phyloP scores from a whole-genome alignment of 805 yeast species.

The Saccharomycopsis synnaedendra region DNA sequence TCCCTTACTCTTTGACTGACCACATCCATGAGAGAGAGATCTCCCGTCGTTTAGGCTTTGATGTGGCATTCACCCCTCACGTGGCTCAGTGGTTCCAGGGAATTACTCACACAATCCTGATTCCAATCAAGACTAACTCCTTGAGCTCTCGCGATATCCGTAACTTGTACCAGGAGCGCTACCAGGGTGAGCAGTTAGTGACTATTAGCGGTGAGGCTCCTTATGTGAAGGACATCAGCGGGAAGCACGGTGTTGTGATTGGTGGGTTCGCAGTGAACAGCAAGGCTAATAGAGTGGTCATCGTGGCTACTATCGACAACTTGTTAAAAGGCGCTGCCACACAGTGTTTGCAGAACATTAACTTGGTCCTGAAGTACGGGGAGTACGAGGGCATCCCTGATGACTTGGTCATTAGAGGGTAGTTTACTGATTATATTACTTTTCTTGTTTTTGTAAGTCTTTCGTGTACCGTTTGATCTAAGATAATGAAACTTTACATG shows the following conservation, averaged over 20 bases:
- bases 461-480: too few relatives aligned
- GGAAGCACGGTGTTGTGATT: slow-evolving; percentile 88
- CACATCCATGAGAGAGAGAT: slow-evolving; percentile 96
- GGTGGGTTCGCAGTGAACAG: slow-evolving; percentile 95
- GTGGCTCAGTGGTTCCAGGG: slow-evolving; percentile 99
- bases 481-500: not conserved
- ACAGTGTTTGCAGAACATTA: slow-evolving; percentile 94
- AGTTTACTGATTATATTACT: not conserved
- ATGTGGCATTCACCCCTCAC: slow-evolving; percentile 89
- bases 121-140: slow-evolving; percentile 63
- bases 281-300: slow-evolving; percentile 79
- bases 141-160: slow-evolving; percentile 75
- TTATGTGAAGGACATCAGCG: slow-evolving; percentile 78
- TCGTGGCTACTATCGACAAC: slow-evolving; percentile 93
- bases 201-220: slow-evolving; percentile 89
- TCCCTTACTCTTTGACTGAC: slow-evolving; percentile 92
- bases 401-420: slow-evolving; percentile 41
- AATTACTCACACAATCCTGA: slow-evolving; percentile 80
- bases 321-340: slow-evolving; percentile 97
- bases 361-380: slow-evolving; percentile 77
- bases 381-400: slow-evolving; percentile 94
- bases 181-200: slow-evolving; percentile 76
- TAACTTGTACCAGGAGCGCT: slow-evolving; percentile 77
- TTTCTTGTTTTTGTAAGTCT: not conserved
- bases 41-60: slow-evolving; percentile 62